Percentiles rank a stretch among this genome's conserved stretches.
These are phyloP conservation scores for Phytomonas sp. DNA, from an alignment of 208 protist genomes.

Conservation along the genomic window DNA sequence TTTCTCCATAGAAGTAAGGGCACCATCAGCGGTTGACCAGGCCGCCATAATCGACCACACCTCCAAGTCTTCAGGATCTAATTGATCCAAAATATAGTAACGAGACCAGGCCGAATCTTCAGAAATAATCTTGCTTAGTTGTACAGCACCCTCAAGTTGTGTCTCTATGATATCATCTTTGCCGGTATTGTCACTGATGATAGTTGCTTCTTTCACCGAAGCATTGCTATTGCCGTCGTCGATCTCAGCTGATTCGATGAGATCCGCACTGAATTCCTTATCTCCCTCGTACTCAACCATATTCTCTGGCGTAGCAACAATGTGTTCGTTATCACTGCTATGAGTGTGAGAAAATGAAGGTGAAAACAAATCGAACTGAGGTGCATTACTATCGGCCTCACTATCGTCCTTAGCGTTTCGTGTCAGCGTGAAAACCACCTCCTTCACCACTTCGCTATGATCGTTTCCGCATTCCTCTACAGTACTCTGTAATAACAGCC, in stretches of 20 bases:
- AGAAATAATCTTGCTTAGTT: not conserved
- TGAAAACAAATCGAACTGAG: not conserved
- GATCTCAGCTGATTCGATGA: not conserved
- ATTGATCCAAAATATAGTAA: not conserved
- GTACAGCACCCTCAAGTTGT: not conserved
- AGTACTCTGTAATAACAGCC: not conserved
- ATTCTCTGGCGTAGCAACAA: not conserved
- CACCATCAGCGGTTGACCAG: not conserved
- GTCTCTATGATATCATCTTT: not conserved
- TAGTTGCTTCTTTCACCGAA: not conserved
- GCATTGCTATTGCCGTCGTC: not conserved
- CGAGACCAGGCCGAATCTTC: not conserved
- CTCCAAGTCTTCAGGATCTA: constrained; percentile 1
- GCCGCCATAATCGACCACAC: constrained; percentile 1
- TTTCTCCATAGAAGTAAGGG: not conserved
- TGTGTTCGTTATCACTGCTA: not conserved
- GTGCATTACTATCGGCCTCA: not conserved
- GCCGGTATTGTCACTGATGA: not conserved
- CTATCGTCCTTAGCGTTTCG: not conserved
- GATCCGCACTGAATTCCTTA: not conserved
- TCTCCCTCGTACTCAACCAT: not conserved
- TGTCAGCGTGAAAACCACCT: not conserved
- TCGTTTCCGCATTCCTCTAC: not conserved
- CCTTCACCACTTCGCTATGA: not conserved
- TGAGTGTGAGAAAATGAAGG: not conserved